phyloP scores from a whole-genome alignment of 2,329 filamentous ascomycete genomes.

The Clonostachys sp. region DNA sequence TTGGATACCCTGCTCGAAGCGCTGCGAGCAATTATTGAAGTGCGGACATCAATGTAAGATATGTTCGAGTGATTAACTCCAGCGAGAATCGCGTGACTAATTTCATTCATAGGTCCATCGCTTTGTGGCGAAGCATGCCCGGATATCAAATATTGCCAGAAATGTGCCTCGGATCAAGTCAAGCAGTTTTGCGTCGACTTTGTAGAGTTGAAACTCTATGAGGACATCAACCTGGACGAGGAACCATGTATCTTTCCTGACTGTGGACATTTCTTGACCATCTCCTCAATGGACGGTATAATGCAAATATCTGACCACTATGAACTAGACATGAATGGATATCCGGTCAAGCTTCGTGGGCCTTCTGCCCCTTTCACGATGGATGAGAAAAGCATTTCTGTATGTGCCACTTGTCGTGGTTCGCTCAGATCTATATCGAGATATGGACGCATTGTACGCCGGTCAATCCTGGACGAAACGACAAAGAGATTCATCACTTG shows the following conservation, averaged over 20 bases:
- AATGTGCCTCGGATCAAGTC: conserved; percentile 39
- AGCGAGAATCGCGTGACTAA: not conserved
- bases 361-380: conserved; percentile 42
- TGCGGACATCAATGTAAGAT: conserved; percentile 57
- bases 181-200: conserved; percentile 50
- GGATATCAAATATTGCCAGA: conserved; percentile 45
- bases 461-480: conserved; percentile 55
- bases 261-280: conserved; percentile 61
- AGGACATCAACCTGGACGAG: conserved; percentile 52
- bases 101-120: conserved; percentile 34
- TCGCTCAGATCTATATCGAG: conserved; percentile 51
- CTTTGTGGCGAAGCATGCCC: conserved; percentile 64
- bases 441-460: conserved; percentile 58
- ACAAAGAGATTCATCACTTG: conserved; percentile 61
- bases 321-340: conserved; percentile 24
- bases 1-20: conserved; percentile 57
- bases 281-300: conserved; percentile 54
- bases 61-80: not conserved
- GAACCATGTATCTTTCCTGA: conserved; percentile 56
- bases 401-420: conserved; percentile 56
- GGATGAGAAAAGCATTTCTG: conserved; percentile 31
- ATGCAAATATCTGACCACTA: conserved; percentile 52
- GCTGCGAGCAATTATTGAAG: conserved; percentile 45
- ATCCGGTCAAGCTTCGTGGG: conserved; percentile 23
- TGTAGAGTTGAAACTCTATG: conserved; percentile 47